phyloP scores from a whole-genome alignment of 139 green algal species.

The Picochlorum sp. region DNA sequence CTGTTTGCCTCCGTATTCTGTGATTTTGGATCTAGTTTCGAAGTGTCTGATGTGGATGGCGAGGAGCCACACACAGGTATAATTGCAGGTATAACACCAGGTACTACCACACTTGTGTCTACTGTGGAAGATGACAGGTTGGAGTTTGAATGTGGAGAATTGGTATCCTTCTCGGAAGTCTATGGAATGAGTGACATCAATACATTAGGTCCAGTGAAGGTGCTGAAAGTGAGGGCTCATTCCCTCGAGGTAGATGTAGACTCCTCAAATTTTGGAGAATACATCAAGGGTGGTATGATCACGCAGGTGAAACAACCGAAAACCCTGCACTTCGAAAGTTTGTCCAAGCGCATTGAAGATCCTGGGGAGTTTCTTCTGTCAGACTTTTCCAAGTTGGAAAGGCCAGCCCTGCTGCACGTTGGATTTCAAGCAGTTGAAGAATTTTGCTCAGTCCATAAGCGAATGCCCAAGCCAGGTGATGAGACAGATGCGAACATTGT shows the following conservation, averaged over 20 bases:
- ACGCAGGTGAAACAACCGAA: constrained; percentile 86
- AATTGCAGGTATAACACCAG: constrained; percentile 71
- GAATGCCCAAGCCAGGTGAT: constrained; percentile 47
- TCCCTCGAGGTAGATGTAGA: constrained; percentile 91
- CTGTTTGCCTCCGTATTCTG: constrained; percentile 93
- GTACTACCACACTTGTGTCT: constrained; percentile 69
- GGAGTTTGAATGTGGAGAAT: constrained; percentile 79
- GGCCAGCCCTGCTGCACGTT: constrained; percentile 77
- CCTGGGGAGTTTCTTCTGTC: constrained; percentile 93
- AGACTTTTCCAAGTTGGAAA: constrained; percentile 96
- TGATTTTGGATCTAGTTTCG: constrained; percentile 88
- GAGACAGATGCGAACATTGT: constrained; percentile 59
- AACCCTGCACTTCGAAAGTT: constrained; percentile 65
- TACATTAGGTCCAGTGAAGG: constrained; percentile 41
- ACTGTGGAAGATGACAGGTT: constrained; percentile 97
- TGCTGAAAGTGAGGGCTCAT: constrained; percentile 83
- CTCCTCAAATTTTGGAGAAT: constrained; percentile 50
- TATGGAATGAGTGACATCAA: constrained; percentile 83
- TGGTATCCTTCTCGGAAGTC: constrained; percentile 84
- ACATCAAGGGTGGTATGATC: constrained; percentile 73
- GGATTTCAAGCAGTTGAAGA: constrained; percentile 86
- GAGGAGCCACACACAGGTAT: constrained; percentile 89
- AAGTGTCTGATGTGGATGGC: constrained; percentile 79
- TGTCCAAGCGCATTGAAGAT: constrained; percentile 50
- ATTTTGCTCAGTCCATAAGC: constrained; percentile 44